Evolutionary conservation across 805 yeast genomes (phyloP).

Genomic region (Starmerella lactis-condensi): DNA sequence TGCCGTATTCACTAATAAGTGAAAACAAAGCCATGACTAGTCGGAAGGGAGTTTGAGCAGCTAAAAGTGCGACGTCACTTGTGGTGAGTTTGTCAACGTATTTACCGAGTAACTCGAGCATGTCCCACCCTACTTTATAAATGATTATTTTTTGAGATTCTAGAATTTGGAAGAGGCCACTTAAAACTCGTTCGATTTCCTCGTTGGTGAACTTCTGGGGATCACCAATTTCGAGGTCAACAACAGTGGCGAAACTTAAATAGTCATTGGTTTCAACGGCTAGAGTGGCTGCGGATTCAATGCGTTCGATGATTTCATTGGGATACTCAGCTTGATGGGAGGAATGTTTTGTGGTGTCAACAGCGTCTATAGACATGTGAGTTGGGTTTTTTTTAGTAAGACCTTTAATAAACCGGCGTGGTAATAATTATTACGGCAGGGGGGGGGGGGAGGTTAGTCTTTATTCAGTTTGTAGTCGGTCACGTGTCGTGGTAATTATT

Average conservation of each 20-base stretch:
- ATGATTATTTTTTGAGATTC: slow-evolving; percentile 31
- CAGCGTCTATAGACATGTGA: neutral
- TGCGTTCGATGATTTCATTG: slow-evolving; percentile 12
- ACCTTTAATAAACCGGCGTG: no score
- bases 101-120: slow-evolving; percentile 49
- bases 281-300: slow-evolving; percentile 7
- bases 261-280: slow-evolving; percentile 36
- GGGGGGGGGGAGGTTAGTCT: no score
- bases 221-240: slow-evolving; percentile 42
- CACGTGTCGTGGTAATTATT: no score
- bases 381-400: no score
- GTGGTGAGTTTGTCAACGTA: slow-evolving; percentile 25
- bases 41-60: slow-evolving; percentile 23
- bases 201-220: slow-evolving; percentile 29
- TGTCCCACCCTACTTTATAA: slow-evolving; percentile 73
- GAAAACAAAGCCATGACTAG: slow-evolving; percentile 31
- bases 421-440: no score
- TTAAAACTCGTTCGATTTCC: slow-evolving; percentile 26
- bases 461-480: no score
- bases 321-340: no score
- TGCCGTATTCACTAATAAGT: slow-evolving; percentile 47
- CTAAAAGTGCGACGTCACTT: slow-evolving; percentile 13
- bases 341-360: neutral
- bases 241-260: slow-evolving; percentile 50
- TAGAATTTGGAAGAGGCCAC: slow-evolving; percentile 26